Evolutionary conservation across 2,329 filamentous ascomycete species (phyloP).

Genomic region (Penicillium italicum): DNA sequence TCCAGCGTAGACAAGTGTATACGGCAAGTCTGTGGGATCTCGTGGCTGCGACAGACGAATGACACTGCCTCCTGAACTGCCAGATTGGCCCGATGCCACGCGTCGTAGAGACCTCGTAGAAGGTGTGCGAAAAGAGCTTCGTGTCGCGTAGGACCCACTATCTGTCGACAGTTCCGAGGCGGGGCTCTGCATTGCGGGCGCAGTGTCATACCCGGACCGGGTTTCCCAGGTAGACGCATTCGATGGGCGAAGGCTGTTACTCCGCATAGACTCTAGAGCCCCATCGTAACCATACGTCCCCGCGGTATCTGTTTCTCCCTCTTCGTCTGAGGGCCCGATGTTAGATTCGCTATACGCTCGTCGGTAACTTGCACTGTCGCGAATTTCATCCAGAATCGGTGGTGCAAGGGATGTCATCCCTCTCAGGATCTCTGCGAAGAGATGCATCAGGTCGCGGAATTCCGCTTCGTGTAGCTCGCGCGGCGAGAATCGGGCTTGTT

Average conservation of each 20-base stretch:
- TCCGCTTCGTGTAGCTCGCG: constrained; percentile 63
- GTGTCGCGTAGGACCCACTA: constrained; percentile 14
- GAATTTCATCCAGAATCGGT: constrained; percentile 46
- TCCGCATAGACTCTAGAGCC: constrained; percentile 23
- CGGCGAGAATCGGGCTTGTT: constrained; percentile 77
- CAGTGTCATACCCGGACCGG: constrained; percentile 29
- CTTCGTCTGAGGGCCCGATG: constrained; percentile 40
- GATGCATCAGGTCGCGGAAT: constrained; percentile 76
- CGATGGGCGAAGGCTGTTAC: constrained; percentile 26
- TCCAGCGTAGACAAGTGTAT: constrained; percentile 29
- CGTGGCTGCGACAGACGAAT: constrained; percentile 35
- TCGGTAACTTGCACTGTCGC: constrained; percentile 23
- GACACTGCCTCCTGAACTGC: constrained; percentile 39
- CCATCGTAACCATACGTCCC: constrained; percentile 25
- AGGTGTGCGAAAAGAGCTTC: constrained; percentile 28
- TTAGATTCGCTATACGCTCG: constrained; percentile 31
- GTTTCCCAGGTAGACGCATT: constrained; percentile 30
- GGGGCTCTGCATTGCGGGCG: constrained; percentile 23
- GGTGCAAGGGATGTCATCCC: constrained; percentile 66
- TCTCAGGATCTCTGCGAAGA: constrained; percentile 76
- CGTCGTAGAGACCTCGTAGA: constrained; percentile 36
- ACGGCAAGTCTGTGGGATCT: constrained; percentile 33
- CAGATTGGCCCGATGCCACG: constrained; percentile 33
- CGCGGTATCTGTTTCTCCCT: constrained; percentile 38
- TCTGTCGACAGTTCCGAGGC: constrained; percentile 16